These are phyloP conservation scores for Isatis tinctoria DNA, from an alignment of 345 rosid species.

Conservation along the genomic window DNA sequence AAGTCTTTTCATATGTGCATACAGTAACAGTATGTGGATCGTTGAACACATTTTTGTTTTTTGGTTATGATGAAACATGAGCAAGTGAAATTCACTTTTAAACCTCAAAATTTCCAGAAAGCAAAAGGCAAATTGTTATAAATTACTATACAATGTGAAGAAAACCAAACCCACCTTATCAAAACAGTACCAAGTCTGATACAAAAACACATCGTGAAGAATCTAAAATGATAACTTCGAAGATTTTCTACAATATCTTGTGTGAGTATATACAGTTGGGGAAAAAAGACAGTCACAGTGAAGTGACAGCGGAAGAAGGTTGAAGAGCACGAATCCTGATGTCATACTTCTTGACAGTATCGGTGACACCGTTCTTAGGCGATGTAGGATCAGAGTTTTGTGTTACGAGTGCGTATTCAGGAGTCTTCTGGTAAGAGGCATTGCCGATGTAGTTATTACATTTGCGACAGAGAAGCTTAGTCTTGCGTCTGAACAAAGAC, in stretches of 20 bases:
- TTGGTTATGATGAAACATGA: not conserved
- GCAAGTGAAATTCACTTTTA: not conserved
- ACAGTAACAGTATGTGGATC: not conserved
- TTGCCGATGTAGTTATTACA: slow-evolving; percentile 75
- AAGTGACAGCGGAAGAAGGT: slow-evolving; percentile 36
- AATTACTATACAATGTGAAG: not conserved
- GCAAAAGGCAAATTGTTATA: not conserved
- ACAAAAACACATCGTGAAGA: slow-evolving; percentile 2
- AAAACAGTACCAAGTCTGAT: slow-evolving; percentile 8
- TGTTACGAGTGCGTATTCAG: slow-evolving; percentile 42
- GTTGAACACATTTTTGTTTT: too few relatives aligned
- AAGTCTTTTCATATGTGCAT: not conserved
- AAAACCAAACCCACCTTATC: slow-evolving; percentile 7
- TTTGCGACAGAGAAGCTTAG: slow-evolving; percentile 89
- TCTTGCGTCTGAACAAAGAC: slow-evolving; percentile 65
- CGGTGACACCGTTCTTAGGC: slow-evolving; percentile 35
- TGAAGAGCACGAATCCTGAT: slow-evolving; percentile 82
- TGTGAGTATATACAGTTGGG: not conserved
- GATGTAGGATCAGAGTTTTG: slow-evolving; percentile 44
- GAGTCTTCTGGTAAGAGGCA: slow-evolving; percentile 50
- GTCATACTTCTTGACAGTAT: slow-evolving; percentile 49
- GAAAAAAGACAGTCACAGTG: slow-evolving; percentile 5
- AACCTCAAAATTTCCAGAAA: not conserved
- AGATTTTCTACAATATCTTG: not conserved
- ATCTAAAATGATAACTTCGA: not conserved